Evolutionary conservation across 805 yeast species (phyloP).

Genomic region (Candida adriatica): DNA sequence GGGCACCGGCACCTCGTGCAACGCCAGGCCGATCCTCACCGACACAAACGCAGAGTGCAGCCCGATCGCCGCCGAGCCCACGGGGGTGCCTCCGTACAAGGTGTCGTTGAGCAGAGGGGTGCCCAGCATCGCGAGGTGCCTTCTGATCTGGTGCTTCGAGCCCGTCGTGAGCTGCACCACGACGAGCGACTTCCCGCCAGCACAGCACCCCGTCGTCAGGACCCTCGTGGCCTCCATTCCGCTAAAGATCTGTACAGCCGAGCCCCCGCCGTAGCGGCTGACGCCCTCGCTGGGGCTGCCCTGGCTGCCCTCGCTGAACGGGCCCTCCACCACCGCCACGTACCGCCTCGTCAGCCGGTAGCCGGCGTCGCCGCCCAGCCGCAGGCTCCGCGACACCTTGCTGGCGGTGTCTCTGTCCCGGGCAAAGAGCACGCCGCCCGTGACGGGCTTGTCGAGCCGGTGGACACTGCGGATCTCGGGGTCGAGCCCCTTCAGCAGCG

Average conservation of each 20-base stretch:
- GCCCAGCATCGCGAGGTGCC: constrained; percentile 22
- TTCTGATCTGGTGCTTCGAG: constrained; percentile 34
- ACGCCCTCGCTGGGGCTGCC: no score
- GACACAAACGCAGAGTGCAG: constrained; percentile 31
- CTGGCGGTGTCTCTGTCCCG: constrained; percentile 27
- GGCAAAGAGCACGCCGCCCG: constrained; percentile 35
- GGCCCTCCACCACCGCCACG: constrained; percentile 21
- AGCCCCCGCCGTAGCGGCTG: no score
- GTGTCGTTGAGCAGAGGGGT: constrained; percentile 27
- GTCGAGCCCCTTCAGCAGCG: constrained; percentile 5
- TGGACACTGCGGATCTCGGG: constrained; percentile 27
- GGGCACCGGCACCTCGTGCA: constrained; percentile 15
- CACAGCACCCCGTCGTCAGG: constrained; percentile 2
- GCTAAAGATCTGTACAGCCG: no score
- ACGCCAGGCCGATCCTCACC: constrained; percentile 30
- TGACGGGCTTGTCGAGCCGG: constrained; percentile 32
- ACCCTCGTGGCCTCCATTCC: constrained; percentile 12
- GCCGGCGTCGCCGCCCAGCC: constrained; percentile 31
- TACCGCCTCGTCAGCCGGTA: constrained; percentile 29
- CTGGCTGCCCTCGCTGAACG: background rate
- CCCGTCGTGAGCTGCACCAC: constrained; percentile 32
- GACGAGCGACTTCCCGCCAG: constrained; percentile 17
- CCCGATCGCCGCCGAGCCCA: no score
- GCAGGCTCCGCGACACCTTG: constrained; percentile 27
- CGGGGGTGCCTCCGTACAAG: constrained; percentile 12